These are phyloP conservation scores for Funneliformis caledonium DNA, from an alignment of 371 early-diverging fungal species.

Conservation along the genomic window DNA sequence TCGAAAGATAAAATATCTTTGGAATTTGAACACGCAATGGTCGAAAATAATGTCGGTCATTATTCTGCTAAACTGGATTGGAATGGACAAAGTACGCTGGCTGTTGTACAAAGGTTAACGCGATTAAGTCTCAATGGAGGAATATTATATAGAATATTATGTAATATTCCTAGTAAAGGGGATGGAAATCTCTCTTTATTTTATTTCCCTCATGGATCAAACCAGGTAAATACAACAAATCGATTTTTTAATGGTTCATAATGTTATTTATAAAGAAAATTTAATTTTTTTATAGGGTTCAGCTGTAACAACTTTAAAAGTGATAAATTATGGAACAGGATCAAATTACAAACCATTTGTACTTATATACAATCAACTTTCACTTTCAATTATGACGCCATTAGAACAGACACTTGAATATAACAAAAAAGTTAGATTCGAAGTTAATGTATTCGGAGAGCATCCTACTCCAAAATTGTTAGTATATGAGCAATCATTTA, in stretches of 20 bases:
- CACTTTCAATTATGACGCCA: slow-evolving; percentile 16
- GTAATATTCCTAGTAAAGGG: slow-evolving; percentile 26
- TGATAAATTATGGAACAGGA: slow-evolving; percentile 32
- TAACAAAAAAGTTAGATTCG: slow-evolving; percentile 11
- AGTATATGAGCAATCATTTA: background rate
- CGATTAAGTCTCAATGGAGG: background rate
- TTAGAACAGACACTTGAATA: background rate
- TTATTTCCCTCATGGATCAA: background rate
- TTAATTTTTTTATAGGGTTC: background rate
- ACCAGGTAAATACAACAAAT: background rate
- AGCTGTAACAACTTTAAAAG: background rate
- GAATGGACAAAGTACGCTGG: background rate
- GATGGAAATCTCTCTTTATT: background rate
- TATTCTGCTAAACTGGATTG: background rate
- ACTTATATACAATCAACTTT: background rate
- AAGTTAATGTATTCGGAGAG: slow-evolving; percentile 16
- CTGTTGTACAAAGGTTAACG: slow-evolving; percentile 7
- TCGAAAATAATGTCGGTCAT: background rate
- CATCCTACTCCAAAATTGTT: background rate
- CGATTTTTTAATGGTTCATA: background rate
- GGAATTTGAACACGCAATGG: background rate
- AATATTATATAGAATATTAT: slow-evolving; percentile 14
- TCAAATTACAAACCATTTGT: slow-evolving; percentile 32
- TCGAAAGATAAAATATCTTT: slow-evolving; percentile 19
- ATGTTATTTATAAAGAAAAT: background rate